Evolutionary conservation across 768 basidiomycete species (phyloP).

Genomic region (Podaxis sp.): DNA sequence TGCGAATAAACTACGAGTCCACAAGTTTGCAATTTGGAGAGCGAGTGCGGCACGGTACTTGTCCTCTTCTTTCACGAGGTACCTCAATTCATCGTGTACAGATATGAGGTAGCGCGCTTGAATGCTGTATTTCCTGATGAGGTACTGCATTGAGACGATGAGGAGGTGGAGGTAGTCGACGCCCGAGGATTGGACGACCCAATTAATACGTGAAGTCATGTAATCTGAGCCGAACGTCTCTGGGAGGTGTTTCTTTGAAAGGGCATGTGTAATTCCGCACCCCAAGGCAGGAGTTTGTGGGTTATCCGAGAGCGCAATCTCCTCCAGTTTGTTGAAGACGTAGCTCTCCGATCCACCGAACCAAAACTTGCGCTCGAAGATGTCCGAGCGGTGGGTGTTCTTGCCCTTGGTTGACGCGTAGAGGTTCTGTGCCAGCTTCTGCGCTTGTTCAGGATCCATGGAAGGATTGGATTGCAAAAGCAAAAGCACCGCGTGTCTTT

Average conservation of each 20-base stretch:
- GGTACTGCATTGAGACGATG: slow-evolving; percentile 91
- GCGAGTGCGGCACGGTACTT: slow-evolving; percentile 89
- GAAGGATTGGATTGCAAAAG: slow-evolving; percentile 81
- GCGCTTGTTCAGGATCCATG: slow-evolving; percentile 78
- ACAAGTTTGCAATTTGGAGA: slow-evolving; percentile 91
- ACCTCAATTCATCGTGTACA: slow-evolving; percentile 96
- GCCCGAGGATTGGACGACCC: slow-evolving; percentile 98
- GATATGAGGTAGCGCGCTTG: slow-evolving; percentile 92
- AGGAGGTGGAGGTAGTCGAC: slow-evolving; percentile 98
- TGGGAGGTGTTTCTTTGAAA: slow-evolving; percentile 88
- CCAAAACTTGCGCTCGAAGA: slow-evolving; percentile 89
- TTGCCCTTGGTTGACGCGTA: slow-evolving; percentile 94
- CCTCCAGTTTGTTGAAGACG: slow-evolving; percentile 97
- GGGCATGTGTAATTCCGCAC: slow-evolving; percentile 89
- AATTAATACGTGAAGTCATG: slow-evolving; percentile 96
- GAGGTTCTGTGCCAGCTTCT: slow-evolving; percentile 75
- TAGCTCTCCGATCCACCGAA: slow-evolving; percentile 95
- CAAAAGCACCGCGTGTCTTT: slow-evolving; percentile 88
- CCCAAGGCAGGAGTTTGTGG: slow-evolving; percentile 93
- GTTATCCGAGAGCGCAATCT: slow-evolving; percentile 82
- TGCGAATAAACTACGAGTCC: slow-evolving; percentile 91
- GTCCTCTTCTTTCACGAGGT: slow-evolving; percentile 87
- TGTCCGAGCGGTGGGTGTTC: slow-evolving; percentile 71
- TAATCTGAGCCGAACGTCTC: slow-evolving; percentile 81
- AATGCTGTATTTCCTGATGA: slow-evolving; percentile 79